Conservation (phyloP, 768 basidiomycete genomes). For the Trametes cubensis region DNA sequence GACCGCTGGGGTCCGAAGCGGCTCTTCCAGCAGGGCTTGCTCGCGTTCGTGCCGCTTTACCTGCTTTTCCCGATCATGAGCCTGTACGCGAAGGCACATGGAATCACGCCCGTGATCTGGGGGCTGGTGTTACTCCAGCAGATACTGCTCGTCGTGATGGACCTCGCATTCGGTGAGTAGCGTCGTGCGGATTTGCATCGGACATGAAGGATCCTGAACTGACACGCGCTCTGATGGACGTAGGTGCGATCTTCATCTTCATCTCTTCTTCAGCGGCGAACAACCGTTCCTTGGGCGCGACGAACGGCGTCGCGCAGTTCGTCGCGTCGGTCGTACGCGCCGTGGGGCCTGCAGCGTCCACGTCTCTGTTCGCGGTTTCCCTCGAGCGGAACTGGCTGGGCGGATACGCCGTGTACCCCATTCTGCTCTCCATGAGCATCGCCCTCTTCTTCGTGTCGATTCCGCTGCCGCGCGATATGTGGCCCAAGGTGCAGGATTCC, state of each 20-base stretch:
- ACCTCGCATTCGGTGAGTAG: constrained; percentile 35
- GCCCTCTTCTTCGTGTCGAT: constrained; percentile 24
- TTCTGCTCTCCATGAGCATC: constrained; percentile 25
- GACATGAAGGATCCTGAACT: background rate
- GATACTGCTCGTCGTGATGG: constrained; percentile 29
- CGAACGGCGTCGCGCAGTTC: constrained; percentile 61
- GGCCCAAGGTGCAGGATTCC: constrained; percentile 21
- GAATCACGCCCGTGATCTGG: constrained; percentile 29
- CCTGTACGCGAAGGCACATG: constrained; percentile 26
- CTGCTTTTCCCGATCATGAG: constrained; percentile 35
- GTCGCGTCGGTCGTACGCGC: constrained; percentile 50
- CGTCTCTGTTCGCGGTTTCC: constrained; percentile 60
- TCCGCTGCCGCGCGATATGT: constrained; percentile 29
- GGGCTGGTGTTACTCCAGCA: constrained; percentile 32
- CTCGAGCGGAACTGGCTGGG: constrained; percentile 47
- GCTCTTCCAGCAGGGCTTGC: constrained; percentile 31
- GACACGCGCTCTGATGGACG: background rate
- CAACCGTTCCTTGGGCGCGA: constrained; percentile 47
- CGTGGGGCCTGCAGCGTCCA: constrained; percentile 54
- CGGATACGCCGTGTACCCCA: constrained; percentile 45
- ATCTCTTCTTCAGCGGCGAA: constrained; percentile 35
- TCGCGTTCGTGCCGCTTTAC: constrained; percentile 31
- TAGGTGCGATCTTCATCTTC: constrained; percentile 37
- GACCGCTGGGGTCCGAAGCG: constrained; percentile 40
- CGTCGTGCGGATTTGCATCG: background rate